Evolutionary conservation across 495 filamentous ascomycete genomes (phyloP).

Genomic region (Penicillium bialowiezense): DNA sequence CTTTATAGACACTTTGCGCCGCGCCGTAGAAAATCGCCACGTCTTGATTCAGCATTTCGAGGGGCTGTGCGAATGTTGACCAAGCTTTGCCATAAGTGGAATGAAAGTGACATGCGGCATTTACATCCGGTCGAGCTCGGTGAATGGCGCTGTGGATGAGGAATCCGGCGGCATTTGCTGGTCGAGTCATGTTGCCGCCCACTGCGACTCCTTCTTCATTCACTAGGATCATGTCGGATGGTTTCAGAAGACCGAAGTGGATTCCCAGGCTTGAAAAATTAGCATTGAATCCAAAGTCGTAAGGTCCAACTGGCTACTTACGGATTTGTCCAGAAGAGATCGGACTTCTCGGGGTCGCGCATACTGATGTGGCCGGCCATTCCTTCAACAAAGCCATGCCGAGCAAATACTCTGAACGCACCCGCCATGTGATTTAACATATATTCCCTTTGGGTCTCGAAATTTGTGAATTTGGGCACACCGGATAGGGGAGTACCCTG

Average conservation of each 20-base stretch:
- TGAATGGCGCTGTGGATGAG: constrained; percentile 1
- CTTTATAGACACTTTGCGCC: constrained; percentile 47
- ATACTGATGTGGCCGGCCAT: constrained; percentile 33
- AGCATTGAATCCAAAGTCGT: too few relatives aligned
- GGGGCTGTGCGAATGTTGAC: constrained; percentile 21
- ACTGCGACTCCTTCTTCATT: constrained; percentile 23
- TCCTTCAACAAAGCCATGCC: constrained; percentile 30
- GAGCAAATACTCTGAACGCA: constrained; percentile 31
- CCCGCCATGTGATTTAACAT: constrained; percentile 45
- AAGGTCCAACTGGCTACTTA: too few relatives aligned
- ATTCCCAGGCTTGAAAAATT: constrained; percentile 7
- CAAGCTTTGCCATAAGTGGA: constrained; percentile 17
- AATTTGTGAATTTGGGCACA: constrained; percentile 25
- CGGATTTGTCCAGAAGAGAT: constrained; percentile 23
- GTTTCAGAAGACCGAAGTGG: constrained; percentile 32
- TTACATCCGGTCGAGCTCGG: not conserved
- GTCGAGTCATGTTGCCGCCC: constrained; percentile 31
- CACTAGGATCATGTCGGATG: constrained; percentile 26
- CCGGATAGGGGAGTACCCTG: constrained; percentile 14
- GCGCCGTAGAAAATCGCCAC: constrained; percentile 50
- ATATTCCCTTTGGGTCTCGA: not conserved
- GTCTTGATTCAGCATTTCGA: constrained; percentile 42
- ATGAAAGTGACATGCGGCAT: not conserved
- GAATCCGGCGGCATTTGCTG: not conserved
- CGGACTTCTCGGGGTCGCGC: constrained; percentile 27